Evolutionary conservation across 495 filamentous ascomycete genomes (phyloP), one percentile per base, ranked within the genome.

Genomic region (Annulohypoxylon maeteangense): DNA sequence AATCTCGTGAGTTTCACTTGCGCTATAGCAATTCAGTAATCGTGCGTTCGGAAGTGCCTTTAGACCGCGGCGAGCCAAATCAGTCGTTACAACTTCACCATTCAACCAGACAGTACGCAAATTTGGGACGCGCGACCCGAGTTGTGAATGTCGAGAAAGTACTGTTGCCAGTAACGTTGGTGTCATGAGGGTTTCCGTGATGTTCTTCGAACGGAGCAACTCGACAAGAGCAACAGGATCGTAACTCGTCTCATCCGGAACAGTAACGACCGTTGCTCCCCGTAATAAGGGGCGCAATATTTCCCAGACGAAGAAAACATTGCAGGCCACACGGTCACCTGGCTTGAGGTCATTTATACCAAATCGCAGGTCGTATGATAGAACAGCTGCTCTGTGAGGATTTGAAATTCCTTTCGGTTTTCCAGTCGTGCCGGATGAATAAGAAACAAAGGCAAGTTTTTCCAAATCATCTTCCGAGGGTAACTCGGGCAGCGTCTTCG

Each of bases 261-360:
- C 88, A 0, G 83, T 81, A 5, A 92, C 84, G 3, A 90, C 88
- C 1, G 90, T 90, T 2, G 89, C 90, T 72, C 90, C 90, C 22
- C 90, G 83, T 50, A 92, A 67, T n/a, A 92, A 79, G 10, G 90
- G 90, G 10, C 90, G 86, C 27, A 92, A 62, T n/a, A 91, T 90
- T 66, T 92, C 90, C 90, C 90, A 92, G 55, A 92, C 80, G 74
- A 92, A 92, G 72, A 90, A 92, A 20, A 91, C 90, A 83, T 92
- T 92, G 72, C 89, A 92, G 18, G 90, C 90, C 10, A 91, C 89
- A 1, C 90, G 86, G 65, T 91, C 90, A 2, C 89, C 88, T 0
- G 87, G 88, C 23, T 83, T 77, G 4, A 89, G 78, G 74, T 92
- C 88, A 60, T 86, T 88, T 1, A 91, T 71, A 10, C 72, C 81